phyloP scores from a whole-genome alignment of 2,329 filamentous ascomycete species.

The Colletotrichum sp. region DNA sequence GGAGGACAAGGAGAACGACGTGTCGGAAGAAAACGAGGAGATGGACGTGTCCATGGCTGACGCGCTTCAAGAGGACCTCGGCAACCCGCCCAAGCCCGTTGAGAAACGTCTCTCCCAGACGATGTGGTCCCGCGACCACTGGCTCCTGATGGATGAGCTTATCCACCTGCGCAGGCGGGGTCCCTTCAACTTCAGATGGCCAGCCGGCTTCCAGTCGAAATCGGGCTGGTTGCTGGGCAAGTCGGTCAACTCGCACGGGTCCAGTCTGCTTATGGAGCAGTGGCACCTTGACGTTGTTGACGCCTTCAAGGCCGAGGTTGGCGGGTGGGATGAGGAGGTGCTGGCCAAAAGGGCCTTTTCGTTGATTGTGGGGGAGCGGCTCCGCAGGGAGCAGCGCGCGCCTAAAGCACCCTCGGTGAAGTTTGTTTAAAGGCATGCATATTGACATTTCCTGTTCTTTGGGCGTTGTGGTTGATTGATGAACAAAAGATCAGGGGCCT shows the following conservation, averaged over 20 bases:
- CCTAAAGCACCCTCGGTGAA: neutral
- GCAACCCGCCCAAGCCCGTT: neutral
- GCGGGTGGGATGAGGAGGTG: slow-evolving; percentile 52
- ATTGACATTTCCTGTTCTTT: neutral
- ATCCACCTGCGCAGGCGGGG: slow-evolving; percentile 52
- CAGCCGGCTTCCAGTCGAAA: slow-evolving; percentile 27
- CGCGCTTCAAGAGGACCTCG: neutral
- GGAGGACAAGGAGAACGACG: slow-evolving; percentile 37
- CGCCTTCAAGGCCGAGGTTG: slow-evolving; percentile 53
- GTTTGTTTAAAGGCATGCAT: slow-evolving; percentile 1
- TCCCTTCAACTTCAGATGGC: slow-evolving; percentile 40
- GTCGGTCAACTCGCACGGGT: slow-evolving; percentile 49
- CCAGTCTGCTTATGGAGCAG: slow-evolving; percentile 51
- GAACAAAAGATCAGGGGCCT: slow-evolving; percentile 19
- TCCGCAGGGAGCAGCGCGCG: slow-evolving; percentile 27
- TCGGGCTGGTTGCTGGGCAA: slow-evolving; percentile 50
- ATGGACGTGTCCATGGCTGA: slow-evolving; percentile 18
- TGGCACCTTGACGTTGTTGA: slow-evolving; percentile 66
- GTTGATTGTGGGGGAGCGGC: slow-evolving; percentile 56
- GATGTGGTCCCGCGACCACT: slow-evolving; percentile 56
- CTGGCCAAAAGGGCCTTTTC: slow-evolving; percentile 60
- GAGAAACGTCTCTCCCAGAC: slow-evolving; percentile 40
- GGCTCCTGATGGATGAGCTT: slow-evolving; percentile 57
- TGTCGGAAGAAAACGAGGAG: slow-evolving; percentile 23
- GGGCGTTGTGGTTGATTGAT: slow-evolving; percentile 22